These are phyloP conservation scores for Cystobasidium tubakii DNA, from an alignment of 768 basidiomycete genomes.

Conservation along the genomic window DNA sequence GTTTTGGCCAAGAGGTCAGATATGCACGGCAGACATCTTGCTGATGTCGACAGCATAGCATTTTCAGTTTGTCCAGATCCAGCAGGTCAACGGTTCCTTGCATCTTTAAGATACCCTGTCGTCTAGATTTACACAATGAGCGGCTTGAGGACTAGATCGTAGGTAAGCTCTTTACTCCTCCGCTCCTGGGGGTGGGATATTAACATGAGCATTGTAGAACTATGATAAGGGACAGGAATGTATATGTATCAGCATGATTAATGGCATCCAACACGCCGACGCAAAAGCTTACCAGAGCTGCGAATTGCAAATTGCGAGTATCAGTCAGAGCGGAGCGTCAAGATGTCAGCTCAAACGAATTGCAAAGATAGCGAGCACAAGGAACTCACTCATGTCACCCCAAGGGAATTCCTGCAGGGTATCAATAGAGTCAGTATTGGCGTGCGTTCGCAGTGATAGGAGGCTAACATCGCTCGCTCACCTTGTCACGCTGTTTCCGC, in stretches of 20 bases:
- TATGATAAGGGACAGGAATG: neutral
- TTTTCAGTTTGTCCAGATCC: no score
- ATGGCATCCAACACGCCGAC: neutral
- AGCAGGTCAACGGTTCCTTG: neutral
- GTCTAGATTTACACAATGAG: neutral
- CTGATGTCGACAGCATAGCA: no score
- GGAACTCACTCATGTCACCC: conserved; percentile 15
- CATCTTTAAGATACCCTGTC: neutral
- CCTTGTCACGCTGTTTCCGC: conserved; percentile 20
- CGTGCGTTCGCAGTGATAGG: neutral
- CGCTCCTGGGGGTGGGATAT: conserved; percentile 14
- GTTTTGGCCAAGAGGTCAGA: no score
- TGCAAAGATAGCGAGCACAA: no score
- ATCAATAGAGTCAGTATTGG: neutral
- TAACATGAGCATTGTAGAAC: conserved; percentile 36
- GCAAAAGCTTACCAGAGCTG: conserved; percentile 8
- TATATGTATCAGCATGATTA: neutral
- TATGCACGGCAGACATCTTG: no score
- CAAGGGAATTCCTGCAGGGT: conserved; percentile 32
- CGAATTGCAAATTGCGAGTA: neutral
- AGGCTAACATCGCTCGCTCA: neutral
- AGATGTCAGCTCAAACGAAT: neutral
- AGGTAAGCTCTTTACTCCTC: conserved; percentile 15
- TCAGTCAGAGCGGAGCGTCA: neutral
- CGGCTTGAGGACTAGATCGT: neutral